These are phyloP conservation scores for Arachis hypogaea DNA, from an alignment of 306 rosid species.

Conservation along the genomic window DNA sequence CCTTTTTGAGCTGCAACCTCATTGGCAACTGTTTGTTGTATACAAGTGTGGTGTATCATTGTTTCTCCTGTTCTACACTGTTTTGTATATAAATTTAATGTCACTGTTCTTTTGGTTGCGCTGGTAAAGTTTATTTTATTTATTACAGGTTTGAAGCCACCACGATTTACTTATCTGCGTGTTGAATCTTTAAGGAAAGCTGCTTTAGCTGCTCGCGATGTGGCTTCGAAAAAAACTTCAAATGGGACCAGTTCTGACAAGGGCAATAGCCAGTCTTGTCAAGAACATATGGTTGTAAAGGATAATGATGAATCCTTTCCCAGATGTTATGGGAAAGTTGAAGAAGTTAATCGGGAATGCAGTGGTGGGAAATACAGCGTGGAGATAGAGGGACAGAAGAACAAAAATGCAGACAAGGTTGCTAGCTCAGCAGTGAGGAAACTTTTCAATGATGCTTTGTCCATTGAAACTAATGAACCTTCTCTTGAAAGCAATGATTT, in stretches of 20 bases:
- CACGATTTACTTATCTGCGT: constrained; percentile 56
- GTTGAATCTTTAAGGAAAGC: constrained; percentile 57
- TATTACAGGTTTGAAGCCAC: constrained; percentile 53
- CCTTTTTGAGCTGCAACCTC: neutral
- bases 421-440: constrained; percentile 70
- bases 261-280: constrained; percentile 33
- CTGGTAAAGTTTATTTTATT: constrained; percentile 24
- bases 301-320: constrained; percentile 39
- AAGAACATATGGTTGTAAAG: constrained; percentile 36
- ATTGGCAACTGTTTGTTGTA: neutral
- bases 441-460: constrained; percentile 65
- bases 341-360: constrained; percentile 43
- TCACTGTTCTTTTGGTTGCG: constrained; percentile 18
- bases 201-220: constrained; percentile 58
- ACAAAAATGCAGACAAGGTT: constrained; percentile 43
- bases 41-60: constrained; percentile 9
- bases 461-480: constrained; percentile 39
- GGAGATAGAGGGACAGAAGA: constrained; percentile 36
- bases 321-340: constrained; percentile 40
- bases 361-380: constrained; percentile 30
- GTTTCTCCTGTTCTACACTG: constrained; percentile 7
- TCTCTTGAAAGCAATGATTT: constrained; percentile 37
- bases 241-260: constrained; percentile 40
- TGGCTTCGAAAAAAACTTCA: constrained; percentile 38
- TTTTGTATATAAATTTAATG: neutral